Conservation (phyloP, 2,329 filamentous ascomycete species). For the Teratosphaeria gauchensis region DNA sequence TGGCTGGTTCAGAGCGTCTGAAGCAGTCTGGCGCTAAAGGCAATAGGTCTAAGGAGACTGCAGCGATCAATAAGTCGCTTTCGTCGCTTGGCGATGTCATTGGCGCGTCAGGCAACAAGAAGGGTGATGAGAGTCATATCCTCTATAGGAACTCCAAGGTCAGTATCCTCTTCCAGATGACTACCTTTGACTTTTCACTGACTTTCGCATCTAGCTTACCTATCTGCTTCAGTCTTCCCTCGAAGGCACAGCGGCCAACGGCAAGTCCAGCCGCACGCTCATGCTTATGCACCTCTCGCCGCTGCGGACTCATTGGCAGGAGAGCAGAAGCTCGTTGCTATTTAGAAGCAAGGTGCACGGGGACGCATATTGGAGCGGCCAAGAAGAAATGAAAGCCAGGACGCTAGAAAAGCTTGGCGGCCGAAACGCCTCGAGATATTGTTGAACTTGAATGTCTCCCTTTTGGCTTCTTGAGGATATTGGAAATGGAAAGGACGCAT, state of each 20-base stretch:
- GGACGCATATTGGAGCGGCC: conserved; percentile 82
- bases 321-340: conserved; percentile 87
- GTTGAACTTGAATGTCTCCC: neutral
- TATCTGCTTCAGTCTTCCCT: conserved; percentile 91
- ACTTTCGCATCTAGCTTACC: conserved; percentile 51
- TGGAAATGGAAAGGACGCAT: neutral
- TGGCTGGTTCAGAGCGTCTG: conserved; percentile 84
- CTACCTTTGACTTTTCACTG: neutral
- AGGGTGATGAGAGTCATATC: conserved; percentile 56
- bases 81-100: conserved; percentile 92
- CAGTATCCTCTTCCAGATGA: conserved; percentile 14
- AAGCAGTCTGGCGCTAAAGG: conserved; percentile 81
- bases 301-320: conserved; percentile 77
- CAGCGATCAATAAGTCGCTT: conserved; percentile 93
- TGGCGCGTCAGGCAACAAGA: conserved; percentile 76
- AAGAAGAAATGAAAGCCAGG: conserved; percentile 41
- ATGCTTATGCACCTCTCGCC: conserved; percentile 99
- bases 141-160: conserved; percentile 94
- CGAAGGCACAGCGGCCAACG: conserved; percentile 59
- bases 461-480: neutral
- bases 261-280: conserved; percentile 66
- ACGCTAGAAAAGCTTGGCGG: neutral
- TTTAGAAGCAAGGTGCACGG: conserved; percentile 92
- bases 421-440: neutral
- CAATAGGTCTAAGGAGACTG: conserved; percentile 82